Conservation (phyloP, 2,329 filamentous ascomycete species). For the Alternaria infectoria region DNA sequence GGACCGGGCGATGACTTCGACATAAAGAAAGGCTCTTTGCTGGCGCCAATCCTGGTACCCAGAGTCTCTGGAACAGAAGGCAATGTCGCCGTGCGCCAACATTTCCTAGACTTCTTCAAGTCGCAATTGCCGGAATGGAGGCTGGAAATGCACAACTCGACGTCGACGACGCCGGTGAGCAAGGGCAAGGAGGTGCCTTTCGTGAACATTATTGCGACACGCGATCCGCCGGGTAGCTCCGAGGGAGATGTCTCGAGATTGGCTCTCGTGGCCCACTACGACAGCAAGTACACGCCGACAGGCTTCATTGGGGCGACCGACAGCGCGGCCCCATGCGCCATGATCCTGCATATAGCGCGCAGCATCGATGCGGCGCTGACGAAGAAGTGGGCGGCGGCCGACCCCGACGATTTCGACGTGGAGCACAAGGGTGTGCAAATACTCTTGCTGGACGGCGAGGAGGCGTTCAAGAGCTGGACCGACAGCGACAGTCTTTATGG, state of each 20-base stretch:
- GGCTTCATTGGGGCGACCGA: conserved; percentile 95
- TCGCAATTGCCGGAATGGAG: conserved; percentile 80
- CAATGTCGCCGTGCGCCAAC: conserved; percentile 74
- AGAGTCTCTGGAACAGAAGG: conserved; percentile 87
- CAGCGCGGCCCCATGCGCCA: conserved; percentile 91
- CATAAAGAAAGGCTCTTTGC: conserved; percentile 75
- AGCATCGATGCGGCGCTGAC: conserved; percentile 82
- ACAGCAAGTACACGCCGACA: conserved; percentile 79
- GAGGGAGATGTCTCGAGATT: conserved; percentile 79
- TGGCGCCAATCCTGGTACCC: conserved; percentile 85
- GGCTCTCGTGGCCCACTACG: conserved; percentile 92
- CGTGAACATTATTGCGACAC: conserved; percentile 83
- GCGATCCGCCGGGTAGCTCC: conserved; percentile 82
- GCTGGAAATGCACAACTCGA: conserved; percentile 85
- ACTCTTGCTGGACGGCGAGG: conserved; percentile 89
- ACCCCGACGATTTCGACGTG: conserved; percentile 58
- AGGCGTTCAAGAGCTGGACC: conserved; percentile 85
- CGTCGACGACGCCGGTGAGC: conserved; percentile 79
- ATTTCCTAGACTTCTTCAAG: conserved; percentile 85
- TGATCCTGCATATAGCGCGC: conserved; percentile 85
- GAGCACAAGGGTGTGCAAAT: conserved; percentile 87
- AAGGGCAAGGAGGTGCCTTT: conserved; percentile 79
- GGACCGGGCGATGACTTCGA: conserved; percentile 77
- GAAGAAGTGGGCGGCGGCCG: conserved; percentile 77
- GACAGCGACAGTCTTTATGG: conserved; percentile 87